These are phyloP conservation scores for Saccharomyces hybrid DNA, from an alignment of 1,139 yeast species.

Conservation along the genomic window DNA sequence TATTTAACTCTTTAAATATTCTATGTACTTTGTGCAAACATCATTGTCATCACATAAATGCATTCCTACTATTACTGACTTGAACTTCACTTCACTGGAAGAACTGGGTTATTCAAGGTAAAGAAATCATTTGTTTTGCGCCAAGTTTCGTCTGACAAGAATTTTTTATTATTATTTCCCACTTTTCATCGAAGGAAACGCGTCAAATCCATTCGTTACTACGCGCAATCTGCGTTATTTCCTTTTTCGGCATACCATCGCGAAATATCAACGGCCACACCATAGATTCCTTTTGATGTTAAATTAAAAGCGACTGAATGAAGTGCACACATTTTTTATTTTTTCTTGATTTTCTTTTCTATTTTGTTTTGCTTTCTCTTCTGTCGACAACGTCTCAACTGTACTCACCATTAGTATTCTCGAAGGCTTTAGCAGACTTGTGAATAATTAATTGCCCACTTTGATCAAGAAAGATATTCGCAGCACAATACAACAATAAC, in stretches of 20 bases:
- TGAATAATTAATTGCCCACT: not conserved
- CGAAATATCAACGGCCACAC: not conserved
- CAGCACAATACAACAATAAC: not conserved
- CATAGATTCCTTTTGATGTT: not conserved
- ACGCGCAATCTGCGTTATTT: not conserved
- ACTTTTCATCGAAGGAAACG: not conserved
- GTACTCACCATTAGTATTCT: not conserved
- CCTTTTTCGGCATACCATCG: conserved; percentile 1
- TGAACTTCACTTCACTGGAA: not conserved
- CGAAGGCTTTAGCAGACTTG: not conserved
- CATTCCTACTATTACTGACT: not conserved
- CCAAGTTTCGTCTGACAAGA: not conserved
- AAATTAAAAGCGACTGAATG: not conserved
- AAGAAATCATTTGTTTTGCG: not conserved
- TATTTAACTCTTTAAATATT: not conserved
- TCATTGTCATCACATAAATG: not conserved
- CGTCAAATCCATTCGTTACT: not conserved
- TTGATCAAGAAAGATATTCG: not conserved
- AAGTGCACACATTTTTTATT: not conserved
- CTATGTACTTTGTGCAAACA: not conserved
- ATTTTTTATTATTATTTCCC: not conserved
- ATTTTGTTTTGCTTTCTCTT: not conserved
- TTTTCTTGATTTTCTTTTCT: not conserved
- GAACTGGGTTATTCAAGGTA: not conserved
- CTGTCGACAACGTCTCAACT: not conserved